These are phyloP conservation scores for Lenwebbia sp. DNA, from an alignment of 345 rosid species.

Conservation along the genomic window DNA sequence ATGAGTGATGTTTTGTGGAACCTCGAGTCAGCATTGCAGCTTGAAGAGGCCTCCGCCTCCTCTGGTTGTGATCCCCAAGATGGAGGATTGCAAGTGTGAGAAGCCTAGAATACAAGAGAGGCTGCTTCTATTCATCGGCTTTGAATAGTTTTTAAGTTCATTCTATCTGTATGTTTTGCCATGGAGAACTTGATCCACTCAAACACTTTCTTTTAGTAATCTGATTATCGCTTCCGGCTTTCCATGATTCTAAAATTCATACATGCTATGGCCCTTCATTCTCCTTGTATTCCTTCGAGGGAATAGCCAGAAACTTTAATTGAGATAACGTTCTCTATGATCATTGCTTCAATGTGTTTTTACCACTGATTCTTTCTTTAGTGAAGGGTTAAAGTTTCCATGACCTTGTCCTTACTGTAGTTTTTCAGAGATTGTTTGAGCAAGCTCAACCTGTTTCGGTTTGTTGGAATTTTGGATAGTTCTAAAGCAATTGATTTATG, in stretches of 20 bases:
- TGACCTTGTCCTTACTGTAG: not conserved
- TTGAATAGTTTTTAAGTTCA: not conserved
- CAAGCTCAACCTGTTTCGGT: not conserved
- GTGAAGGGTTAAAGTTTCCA: not conserved
- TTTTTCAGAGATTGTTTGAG: not conserved
- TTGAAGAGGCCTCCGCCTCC: slow-evolving; percentile 52
- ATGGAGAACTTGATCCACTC: not conserved
- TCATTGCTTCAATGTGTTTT: not conserved
- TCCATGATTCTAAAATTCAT: not conserved
- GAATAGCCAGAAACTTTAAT: not conserved
- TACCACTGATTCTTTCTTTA: not conserved
- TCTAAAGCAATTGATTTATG: not conserved
- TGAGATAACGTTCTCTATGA: not conserved
- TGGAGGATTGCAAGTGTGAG: slow-evolving; percentile 16
- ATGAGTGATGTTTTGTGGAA: slow-evolving; percentile 90
- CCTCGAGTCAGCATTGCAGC: slow-evolving; percentile 76
- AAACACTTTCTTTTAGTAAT: not conserved
- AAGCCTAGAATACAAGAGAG: not conserved
- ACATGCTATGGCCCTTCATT: not conserved
- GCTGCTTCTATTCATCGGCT: not conserved
- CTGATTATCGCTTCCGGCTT: not conserved
- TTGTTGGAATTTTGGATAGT: not conserved
- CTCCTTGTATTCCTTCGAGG: not conserved
- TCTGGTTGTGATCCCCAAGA: slow-evolving; percentile 25
- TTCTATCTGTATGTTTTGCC: not conserved